Evolutionary conservation across 345 rosid species (phyloP).

Genomic region (Balakata baccata): DNA sequence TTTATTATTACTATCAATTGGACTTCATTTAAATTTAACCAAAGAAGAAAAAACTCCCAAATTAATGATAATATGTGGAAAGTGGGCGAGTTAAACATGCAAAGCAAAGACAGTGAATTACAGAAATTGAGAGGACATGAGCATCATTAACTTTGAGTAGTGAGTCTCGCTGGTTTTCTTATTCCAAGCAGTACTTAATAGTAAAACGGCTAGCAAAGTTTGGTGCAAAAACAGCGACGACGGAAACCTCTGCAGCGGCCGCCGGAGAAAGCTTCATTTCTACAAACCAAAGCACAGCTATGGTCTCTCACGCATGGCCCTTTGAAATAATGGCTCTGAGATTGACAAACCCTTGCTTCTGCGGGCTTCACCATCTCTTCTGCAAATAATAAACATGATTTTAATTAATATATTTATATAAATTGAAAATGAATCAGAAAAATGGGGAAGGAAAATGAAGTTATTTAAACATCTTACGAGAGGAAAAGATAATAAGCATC

Average conservation of each 20-base stretch:
- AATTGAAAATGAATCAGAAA: too few relatives aligned
- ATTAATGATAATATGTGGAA: too few relatives aligned
- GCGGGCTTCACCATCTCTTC: conserved; percentile 25
- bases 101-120: too few relatives aligned
- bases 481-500: conserved; percentile 30
- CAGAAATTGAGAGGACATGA: too few relatives aligned
- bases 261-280: conserved; percentile 40
- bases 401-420: neutral
- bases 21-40: too few relatives aligned
- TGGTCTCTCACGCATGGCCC: conserved; percentile 26
- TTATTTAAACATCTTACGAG: conserved; percentile 16
- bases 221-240: conserved; percentile 43
- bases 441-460: too few relatives aligned
- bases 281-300: conserved; percentile 41
- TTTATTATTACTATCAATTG: too few relatives aligned
- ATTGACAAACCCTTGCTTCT: conserved; percentile 36
- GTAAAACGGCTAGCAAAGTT: conserved; percentile 22
- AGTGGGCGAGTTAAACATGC: too few relatives aligned
- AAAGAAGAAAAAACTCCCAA: too few relatives aligned
- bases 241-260: conserved; percentile 40
- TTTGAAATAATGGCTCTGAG: conserved; percentile 37
- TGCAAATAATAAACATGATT: neutral
- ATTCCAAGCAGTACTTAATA: neutral
- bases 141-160: too few relatives aligned
- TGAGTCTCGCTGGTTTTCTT: too few relatives aligned